Base-by-base conservation (phyloP, 148 eudicot species). In the Linanthus parryae region DNA sequence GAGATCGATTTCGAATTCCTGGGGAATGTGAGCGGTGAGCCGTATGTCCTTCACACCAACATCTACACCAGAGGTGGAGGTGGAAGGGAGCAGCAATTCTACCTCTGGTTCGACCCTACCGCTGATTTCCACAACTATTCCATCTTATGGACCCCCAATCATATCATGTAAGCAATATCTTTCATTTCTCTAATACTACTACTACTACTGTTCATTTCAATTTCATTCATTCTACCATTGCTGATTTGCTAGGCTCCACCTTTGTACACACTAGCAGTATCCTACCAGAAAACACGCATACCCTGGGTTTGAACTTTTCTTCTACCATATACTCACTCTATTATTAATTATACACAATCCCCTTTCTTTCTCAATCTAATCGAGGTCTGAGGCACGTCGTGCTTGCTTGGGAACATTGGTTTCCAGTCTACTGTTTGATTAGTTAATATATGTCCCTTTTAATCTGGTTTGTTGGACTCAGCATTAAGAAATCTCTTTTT, bases 91-190 rank as follows among this genome's bases (percentile, higher is more conserved):
- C 65, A 61, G 29, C 65, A 61, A 22, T 61, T 61, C 35, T 52
- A 61, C 30, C 36, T 61, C 17, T 61, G 65, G 65, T 61, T 61
- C 20, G 65, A 61, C 39, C 65, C 65, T 15, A 61, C 65, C 28
- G 52, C 52, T 43, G 65, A 61, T 61, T 61, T 61, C 39, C 65
- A 61, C 52, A 61, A 57, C 14, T 61, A 61, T 27, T 61, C 65
- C n/a, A 52, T 61, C 43, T 14, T 52, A 2, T 61, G 65, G 65
- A 61, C 58, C 8, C 39, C 58, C 5, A 31, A 61, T 7, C 31
- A 51, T 21, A 52, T 61, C 9, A 10, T 61, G 65, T 61, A 52
- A 52, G 65, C n/a, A n/a, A n/a, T 53, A 8, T 37, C 31, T 13
- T 7, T 24, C 8, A 8, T 24, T 3, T 13, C 29, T 2, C 16